Evolutionary conservation across 83 land plant genomes (phyloP).

Genomic region (Larix sibirica): DNA sequence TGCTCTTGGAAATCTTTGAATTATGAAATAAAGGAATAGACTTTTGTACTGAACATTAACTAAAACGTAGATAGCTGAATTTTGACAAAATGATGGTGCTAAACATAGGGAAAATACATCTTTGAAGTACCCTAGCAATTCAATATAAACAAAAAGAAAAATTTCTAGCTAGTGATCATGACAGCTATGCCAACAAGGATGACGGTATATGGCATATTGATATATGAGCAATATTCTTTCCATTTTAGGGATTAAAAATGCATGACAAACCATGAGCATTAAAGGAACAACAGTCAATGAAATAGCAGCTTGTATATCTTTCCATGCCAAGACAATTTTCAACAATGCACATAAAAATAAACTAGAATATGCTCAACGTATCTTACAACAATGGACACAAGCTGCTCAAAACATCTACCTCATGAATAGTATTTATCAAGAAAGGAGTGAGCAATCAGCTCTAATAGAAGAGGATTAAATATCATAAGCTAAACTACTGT

Average conservation of each 20-base stretch:
- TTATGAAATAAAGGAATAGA: too few relatives aligned
- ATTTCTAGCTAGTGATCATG: constrained; percentile 1
- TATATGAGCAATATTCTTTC: too few relatives aligned
- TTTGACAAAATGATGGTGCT: too few relatives aligned
- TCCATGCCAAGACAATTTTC: neutral
- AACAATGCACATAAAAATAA: neutral
- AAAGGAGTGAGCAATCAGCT: neutral
- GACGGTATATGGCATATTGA: neutral
- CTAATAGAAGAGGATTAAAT: neutral
- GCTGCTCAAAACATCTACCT: neutral
- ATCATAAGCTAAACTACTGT: neutral
- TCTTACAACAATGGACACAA: neutral
- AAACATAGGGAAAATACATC: too few relatives aligned
- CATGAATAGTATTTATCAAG: neutral
- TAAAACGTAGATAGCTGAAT: too few relatives aligned
- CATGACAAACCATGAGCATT: neutral
- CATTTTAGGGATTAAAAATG: neutral
- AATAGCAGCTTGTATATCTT: constrained; percentile 4
- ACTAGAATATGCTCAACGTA: neutral
- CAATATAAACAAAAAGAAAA: neutral
- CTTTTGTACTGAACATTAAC: too few relatives aligned
- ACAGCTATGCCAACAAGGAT: neutral
- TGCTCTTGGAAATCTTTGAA: too few relatives aligned
- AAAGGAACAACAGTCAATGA: neutral
- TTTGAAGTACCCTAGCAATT: too few relatives aligned